These are phyloP conservation scores for Trichoderma breve DNA, from an alignment of 2,329 filamentous ascomycete genomes.

Conservation along the genomic window DNA sequence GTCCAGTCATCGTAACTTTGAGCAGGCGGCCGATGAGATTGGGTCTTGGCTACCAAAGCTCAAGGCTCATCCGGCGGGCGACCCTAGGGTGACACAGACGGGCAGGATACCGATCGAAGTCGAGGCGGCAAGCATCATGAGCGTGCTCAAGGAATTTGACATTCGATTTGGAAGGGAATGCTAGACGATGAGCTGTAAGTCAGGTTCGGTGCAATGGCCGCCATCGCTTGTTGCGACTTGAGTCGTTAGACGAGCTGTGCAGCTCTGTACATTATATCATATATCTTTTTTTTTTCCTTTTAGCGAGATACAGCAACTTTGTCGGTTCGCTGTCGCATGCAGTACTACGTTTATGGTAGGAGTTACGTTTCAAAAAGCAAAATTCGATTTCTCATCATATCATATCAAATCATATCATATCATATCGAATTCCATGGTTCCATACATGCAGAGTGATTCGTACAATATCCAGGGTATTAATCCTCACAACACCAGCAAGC, in stretches of 20 bases:
- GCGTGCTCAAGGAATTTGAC: slow-evolving; percentile 78
- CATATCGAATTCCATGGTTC: neutral
- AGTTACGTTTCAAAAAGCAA: neutral
- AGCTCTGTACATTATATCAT: slow-evolving; percentile 4
- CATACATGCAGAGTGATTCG: neutral
- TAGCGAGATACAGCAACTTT: neutral
- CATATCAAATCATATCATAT: neutral
- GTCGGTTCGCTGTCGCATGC: neutral
- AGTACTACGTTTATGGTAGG: neutral
- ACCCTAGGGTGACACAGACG: slow-evolving; percentile 33
- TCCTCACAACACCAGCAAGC: neutral
- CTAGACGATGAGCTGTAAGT: slow-evolving; percentile 22
- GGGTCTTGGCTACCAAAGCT: slow-evolving; percentile 74
- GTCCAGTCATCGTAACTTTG: slow-evolving; percentile 73
- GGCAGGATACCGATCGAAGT: slow-evolving; percentile 67
- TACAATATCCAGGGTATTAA: neutral
- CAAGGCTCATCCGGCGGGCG: slow-evolving; percentile 52
- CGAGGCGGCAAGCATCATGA: slow-evolving; percentile 81
- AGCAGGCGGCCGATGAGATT: slow-evolving; percentile 69
- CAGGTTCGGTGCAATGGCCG: neutral
- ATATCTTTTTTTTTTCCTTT: neutral
- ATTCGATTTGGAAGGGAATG: slow-evolving; percentile 61
- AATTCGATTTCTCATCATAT: neutral
- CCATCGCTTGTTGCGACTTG: neutral
- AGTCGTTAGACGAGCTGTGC: neutral